These are phyloP conservation scores for Neospermospora avenae DNA, from an alignment of 2,329 filamentous ascomycete genomes.

Conservation along the genomic window DNA sequence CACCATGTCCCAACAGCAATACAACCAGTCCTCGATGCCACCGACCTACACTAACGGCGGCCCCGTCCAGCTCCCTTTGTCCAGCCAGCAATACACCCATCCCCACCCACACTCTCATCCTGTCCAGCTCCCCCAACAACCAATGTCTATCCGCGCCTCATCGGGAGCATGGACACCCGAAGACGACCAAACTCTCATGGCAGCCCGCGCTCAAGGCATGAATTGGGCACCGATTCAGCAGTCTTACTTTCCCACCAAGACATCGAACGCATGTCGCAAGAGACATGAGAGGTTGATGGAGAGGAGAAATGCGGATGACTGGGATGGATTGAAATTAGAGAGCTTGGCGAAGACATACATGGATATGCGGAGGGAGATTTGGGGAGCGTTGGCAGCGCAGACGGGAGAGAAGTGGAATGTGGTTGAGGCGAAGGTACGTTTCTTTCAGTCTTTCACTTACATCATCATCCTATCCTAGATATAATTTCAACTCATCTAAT, in stretches of 20 bases:
- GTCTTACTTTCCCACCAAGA: conserved; percentile 74
- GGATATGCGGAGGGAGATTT: conserved; percentile 75
- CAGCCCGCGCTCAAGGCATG: conserved; percentile 68
- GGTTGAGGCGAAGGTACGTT: conserved; percentile 57
- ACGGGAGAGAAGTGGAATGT: conserved; percentile 83
- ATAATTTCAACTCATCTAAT: conserved; percentile 3
- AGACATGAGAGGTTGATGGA: conserved; percentile 83
- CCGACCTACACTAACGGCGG: conserved; percentile 19
- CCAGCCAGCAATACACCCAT: conserved; percentile 16
- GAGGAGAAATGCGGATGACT: conserved; percentile 56
- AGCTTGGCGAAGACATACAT: conserved; percentile 75
- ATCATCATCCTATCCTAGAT: neutral
- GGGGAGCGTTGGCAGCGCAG: conserved; percentile 67
- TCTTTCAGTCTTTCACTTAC: neutral
- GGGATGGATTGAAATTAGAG: conserved; percentile 74
- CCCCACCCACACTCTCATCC: too few species aligned
- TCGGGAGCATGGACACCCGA: conserved; percentile 68
- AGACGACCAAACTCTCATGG: conserved; percentile 72
- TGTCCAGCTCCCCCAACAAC: conserved; percentile 19
- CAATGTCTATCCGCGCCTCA: conserved; percentile 45
- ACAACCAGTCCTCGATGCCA: conserved; percentile 7
- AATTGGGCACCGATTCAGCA: conserved; percentile 82
- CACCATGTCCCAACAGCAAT: conserved; percentile 18
- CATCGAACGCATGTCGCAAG: conserved; percentile 72
- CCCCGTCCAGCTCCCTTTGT: conserved; percentile 22